phyloP scores from a whole-genome alignment of 169 alveolate genomes.

The Plasmodium cynomolgi region DNA sequence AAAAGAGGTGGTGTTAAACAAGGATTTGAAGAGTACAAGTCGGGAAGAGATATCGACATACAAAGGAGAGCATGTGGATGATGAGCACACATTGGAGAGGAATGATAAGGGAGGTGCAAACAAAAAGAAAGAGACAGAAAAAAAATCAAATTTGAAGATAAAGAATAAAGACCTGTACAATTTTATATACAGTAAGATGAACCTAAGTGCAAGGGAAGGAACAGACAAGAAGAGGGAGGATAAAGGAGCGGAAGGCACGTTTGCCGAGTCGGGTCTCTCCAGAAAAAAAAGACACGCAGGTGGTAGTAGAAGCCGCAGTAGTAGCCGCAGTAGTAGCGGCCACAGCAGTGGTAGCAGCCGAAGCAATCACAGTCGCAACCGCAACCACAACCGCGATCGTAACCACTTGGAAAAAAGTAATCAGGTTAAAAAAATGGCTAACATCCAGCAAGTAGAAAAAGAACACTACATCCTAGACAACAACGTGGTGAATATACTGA shows the following conservation, averaged over 20 bases:
- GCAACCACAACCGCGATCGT: too few species aligned
- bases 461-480: slow-evolving; percentile 50
- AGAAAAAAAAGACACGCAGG: neutral
- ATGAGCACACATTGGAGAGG: neutral
- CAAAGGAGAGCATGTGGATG: neutral
- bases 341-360: neutral
- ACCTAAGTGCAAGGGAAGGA: neutral
- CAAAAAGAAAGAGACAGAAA: neutral
- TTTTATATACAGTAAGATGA: slow-evolving; percentile 45
- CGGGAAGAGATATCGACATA: neutral
- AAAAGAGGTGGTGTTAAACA: slow-evolving; percentile 29
- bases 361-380: too few species aligned
- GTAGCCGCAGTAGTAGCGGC: neutral
- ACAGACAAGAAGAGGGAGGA: neutral
- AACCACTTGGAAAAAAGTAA: neutral
- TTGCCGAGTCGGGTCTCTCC: neutral
- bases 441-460: neutral
- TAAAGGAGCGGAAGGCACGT: neutral
- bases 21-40: slow-evolving; percentile 16
- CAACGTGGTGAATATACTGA: slow-evolving; percentile 38
- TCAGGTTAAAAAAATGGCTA: neutral
- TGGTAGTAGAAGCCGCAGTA: neutral
- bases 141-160: slow-evolving; percentile 18
- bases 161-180: slow-evolving; percentile 37
- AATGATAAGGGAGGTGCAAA: neutral